Evolutionary conservation across 805 yeast genomes (phyloP).

Genomic region (Barnettozyma populi): DNA sequence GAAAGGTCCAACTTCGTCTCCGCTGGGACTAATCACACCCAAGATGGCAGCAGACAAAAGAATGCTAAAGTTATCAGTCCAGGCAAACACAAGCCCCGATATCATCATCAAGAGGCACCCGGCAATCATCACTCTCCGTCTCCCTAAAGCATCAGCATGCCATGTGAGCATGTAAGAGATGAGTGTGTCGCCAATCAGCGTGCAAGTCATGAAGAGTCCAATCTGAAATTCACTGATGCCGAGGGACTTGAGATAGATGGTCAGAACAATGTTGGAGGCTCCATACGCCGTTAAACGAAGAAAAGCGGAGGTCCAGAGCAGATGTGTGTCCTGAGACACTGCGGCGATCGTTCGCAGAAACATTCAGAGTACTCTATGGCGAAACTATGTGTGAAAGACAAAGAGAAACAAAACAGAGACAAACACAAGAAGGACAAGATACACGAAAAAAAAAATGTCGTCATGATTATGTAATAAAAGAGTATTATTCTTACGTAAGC

Average conservation of each 20-base stretch:
- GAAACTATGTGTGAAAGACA: not conserved
- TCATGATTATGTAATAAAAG: not conserved
- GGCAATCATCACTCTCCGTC: conserved; percentile 53
- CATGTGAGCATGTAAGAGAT: conserved; percentile 69
- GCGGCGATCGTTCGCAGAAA: not conserved
- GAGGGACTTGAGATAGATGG: conserved; percentile 55
- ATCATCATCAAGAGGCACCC: conserved; percentile 65
- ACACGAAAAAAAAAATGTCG: not conserved
- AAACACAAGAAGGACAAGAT: not conserved
- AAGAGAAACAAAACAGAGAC: not conserved
- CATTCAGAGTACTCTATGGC: not conserved
- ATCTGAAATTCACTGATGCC: conserved; percentile 51
- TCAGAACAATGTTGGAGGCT: conserved; percentile 70
- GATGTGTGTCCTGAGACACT: conserved; percentile 6
- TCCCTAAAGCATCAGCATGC: conserved; percentile 69
- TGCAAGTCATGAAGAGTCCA: conserved; percentile 78
- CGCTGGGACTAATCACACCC: conserved; percentile 86
- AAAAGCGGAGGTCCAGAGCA: conserved; percentile 66
- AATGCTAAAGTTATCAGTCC: conserved; percentile 44
- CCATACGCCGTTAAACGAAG: conserved; percentile 73
- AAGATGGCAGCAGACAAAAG: conserved; percentile 66
- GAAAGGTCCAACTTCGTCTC: conserved; percentile 89
- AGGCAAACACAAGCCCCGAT: conserved; percentile 64
- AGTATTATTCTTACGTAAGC: too few relatives aligned
- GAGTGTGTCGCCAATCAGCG: conserved; percentile 72